Conservation (phyloP, 441 rosid genomes). For the Gossypium trilobum region DNA sequence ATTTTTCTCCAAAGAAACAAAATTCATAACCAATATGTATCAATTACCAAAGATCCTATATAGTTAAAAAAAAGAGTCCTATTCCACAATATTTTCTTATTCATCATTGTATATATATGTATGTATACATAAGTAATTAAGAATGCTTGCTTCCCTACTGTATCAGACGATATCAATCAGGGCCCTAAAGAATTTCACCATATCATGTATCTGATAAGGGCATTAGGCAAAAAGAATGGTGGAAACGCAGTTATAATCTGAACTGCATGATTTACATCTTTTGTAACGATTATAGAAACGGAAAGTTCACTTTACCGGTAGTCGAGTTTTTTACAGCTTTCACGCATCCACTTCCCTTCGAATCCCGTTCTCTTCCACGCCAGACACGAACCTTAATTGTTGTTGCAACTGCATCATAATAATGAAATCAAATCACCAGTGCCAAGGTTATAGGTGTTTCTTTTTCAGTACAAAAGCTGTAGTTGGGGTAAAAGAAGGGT, state of each 20-base stretch:
- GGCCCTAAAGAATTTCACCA: conserved; percentile 9
- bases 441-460: background rate
- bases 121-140: conserved; percentile 9
- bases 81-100: conserved; percentile 14
- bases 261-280: conserved; percentile 28
- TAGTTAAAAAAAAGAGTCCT: background rate
- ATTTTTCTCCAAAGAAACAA: background rate
- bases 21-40: background rate
- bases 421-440: conserved; percentile 13
- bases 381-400: conserved; percentile 51
- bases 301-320: conserved; percentile 18
- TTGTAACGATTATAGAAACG: conserved; percentile 18
- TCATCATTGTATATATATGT: conserved; percentile 7
- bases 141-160: conserved; percentile 2
- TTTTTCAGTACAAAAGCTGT: too few species aligned
- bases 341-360: conserved; percentile 31
- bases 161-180: background rate
- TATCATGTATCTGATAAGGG: background rate
- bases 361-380: conserved; percentile 49
- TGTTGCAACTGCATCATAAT: conserved; percentile 57
- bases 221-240: conserved; percentile 16
- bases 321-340: conserved; percentile 20
- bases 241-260: conserved; percentile 1
- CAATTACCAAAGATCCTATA: background rate
- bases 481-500: background rate